Evolutionary conservation across 176 grass and related monocot species (phyloP), one percentile per base, ranked within the genome.

Genomic region (Tillandsia fasciculata): DNA sequence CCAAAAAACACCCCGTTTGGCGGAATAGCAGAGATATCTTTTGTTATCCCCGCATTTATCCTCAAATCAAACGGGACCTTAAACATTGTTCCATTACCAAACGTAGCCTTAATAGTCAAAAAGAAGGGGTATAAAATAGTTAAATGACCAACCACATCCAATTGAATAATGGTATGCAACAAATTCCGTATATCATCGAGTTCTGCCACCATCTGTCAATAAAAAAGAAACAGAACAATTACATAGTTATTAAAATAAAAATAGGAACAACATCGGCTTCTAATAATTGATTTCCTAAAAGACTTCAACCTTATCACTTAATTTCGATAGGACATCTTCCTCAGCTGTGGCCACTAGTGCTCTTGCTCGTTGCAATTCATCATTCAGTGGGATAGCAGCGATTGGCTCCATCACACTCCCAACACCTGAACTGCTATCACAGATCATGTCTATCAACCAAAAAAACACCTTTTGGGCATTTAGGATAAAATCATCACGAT

Each of bases 361-460:
- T 82, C 81, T 91, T 64, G 81, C 79, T 65, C 76, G 51, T 70
- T 91, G 88, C 76, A 91, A 79, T 69, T 91, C 88, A 82, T 91
- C 88, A 49, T 91, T 91, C 67, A 87, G 77, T 14, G 84, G 78
- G 63, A 91, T 9, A 69, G 88, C 88, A 84, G 77, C 65, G 79
- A 91, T 84, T 76, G 88, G 88, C 69, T 91, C 88, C 74, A 91
- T 33, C 64, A 84, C 84, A 73, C 72, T 91, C 77, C 84, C 88
- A 77, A 70, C 52, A 70, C 69, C 79, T 87, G 88, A 79, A 66
- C 78, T 79, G 64, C 88, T 87, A 79, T 50, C 67, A 28, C 24
- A 57, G 22, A 83, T 72, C 9, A 80, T 78, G 13, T 52, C 61
- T 52, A 48, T 54, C 64, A 59, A 76, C 69, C 33, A 4, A 42